Percentiles rank a stretch among this genome's conserved stretches.
Evolutionary conservation across 2,329 filamentous ascomycete genomes (phyloP).

Genomic region (Penicillium psychrosexuale): DNA sequence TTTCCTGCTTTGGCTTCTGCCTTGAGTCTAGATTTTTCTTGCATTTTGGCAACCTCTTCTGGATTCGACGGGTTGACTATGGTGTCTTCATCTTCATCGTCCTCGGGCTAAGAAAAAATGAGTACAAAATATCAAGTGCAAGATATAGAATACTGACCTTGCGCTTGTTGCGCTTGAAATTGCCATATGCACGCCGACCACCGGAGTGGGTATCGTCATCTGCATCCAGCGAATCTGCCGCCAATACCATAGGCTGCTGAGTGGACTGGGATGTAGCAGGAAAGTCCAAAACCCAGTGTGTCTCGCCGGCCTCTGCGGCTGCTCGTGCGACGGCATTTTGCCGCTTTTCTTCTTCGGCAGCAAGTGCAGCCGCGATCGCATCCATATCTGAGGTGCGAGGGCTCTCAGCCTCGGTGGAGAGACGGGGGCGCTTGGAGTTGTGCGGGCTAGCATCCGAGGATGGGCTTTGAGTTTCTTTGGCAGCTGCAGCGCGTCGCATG

Average conservation of each 20-base stretch:
- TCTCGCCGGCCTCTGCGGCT: slow-evolving; percentile 44
- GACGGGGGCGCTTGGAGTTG: slow-evolving; percentile 37
- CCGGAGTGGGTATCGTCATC: slow-evolving; percentile 30
- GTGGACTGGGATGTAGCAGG: slow-evolving; percentile 17
- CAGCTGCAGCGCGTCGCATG: slow-evolving; percentile 82
- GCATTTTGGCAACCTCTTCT: slow-evolving; percentile 8
- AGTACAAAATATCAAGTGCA: background rate
- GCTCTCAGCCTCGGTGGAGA: slow-evolving; percentile 26
- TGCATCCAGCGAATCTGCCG: slow-evolving; percentile 34
- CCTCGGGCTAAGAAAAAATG: slow-evolving; percentile 2
- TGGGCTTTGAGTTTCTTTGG: slow-evolving; percentile 37
- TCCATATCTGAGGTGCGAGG: slow-evolving; percentile 35
- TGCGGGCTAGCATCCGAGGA: slow-evolving; percentile 39
- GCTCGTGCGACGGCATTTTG: slow-evolving; percentile 39
- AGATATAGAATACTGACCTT: slow-evolving; percentile 20
- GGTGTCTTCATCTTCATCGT: slow-evolving; percentile 1
- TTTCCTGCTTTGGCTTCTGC: slow-evolving; percentile 18
- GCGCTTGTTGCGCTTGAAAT: slow-evolving; percentile 37
- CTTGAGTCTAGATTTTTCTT: slow-evolving; percentile 8
- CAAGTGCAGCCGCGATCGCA: slow-evolving; percentile 41
- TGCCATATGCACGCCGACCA: slow-evolving; percentile 40
- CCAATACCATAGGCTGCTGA: slow-evolving; percentile 30
- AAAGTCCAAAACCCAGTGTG: slow-evolving; percentile 44
- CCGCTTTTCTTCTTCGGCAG: slow-evolving; percentile 42
- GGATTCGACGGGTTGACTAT: slow-evolving; percentile 1